phyloP scores from a whole-genome alignment of 2,329 filamentous ascomycete species.

The Hypoxylon sp. region DNA sequence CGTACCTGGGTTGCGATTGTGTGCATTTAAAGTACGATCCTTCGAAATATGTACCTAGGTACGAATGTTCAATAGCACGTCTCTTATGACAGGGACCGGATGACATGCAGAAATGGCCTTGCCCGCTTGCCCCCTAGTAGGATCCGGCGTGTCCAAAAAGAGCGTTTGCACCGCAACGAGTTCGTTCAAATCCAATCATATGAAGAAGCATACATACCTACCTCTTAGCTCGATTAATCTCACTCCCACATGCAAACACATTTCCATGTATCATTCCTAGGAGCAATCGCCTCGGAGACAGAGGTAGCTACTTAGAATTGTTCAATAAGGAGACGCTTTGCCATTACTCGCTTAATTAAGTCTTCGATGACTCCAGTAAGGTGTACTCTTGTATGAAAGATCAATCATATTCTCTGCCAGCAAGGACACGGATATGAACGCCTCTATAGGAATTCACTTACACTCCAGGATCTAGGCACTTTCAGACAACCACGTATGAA shows the following conservation, averaged over 20 bases:
- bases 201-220: not conserved
- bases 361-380: not conserved
- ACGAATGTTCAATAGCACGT: conserved; percentile 15
- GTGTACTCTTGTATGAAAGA: not conserved
- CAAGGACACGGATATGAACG: conserved; percentile 1
- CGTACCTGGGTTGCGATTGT: conserved; percentile 4
- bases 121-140: conserved; percentile 1
- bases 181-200: not conserved
- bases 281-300: not conserved
- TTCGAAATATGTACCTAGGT: conserved; percentile 5
- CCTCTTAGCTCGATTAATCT: not conserved
- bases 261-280: not conserved
- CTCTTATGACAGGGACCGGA: conserved; percentile 28
- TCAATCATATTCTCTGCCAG: conserved; percentile 1
- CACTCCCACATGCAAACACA: no score
- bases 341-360: not conserved
- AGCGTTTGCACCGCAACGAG: no score
- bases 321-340: not conserved
- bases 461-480: not conserved
- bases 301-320: not conserved
- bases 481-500: not conserved
- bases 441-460: not conserved
- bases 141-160: conserved; percentile 3
- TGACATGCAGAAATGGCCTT: conserved; percentile 38
- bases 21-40: conserved; percentile 18